These are phyloP conservation scores for Trichoderma aggressivum DNA, from an alignment of 2,329 filamentous ascomycete species.

Conservation along the genomic window DNA sequence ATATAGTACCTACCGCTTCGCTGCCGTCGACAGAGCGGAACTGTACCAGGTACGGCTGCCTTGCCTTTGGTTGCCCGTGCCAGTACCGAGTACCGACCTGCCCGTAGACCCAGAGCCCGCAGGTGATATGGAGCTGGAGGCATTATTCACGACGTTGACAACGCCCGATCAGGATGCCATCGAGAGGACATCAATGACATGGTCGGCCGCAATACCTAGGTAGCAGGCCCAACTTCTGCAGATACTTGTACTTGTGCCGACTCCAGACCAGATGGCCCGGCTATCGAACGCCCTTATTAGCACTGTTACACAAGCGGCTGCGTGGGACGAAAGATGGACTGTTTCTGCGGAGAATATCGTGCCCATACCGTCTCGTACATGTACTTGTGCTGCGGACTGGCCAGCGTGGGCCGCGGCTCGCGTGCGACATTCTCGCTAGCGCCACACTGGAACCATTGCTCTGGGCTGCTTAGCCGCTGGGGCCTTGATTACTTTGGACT, in stretches of 20 bases:
- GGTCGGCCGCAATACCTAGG: not conserved
- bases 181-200: not conserved
- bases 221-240: not conserved
- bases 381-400: conserved; percentile 16
- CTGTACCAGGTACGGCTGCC: not conserved
- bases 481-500: conserved; percentile 12
- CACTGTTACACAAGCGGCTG: conserved; percentile 9
- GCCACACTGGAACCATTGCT: conserved; percentile 31
- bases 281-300: conserved; percentile 2
- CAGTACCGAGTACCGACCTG: not conserved
- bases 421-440: conserved; percentile 30
- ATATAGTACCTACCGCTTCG: not conserved
- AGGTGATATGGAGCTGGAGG: no score
- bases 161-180: not conserved
- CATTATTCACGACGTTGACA: not conserved
- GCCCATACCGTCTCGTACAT: not conserved
- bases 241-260: not conserved
- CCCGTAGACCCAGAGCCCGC: no score
- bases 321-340: conserved; percentile 1
- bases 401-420: conserved; percentile 29
- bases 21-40: not conserved
- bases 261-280: not conserved
- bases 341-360: conserved; percentile 19
- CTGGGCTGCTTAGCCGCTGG: conserved; percentile 26
- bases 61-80: not conserved